A percentile compares a stretch with the other conserved stretches of the same genome.
phyloP scores from a whole-genome alignment of 176 grass and related monocot species.

The Avena sativa region DNA sequence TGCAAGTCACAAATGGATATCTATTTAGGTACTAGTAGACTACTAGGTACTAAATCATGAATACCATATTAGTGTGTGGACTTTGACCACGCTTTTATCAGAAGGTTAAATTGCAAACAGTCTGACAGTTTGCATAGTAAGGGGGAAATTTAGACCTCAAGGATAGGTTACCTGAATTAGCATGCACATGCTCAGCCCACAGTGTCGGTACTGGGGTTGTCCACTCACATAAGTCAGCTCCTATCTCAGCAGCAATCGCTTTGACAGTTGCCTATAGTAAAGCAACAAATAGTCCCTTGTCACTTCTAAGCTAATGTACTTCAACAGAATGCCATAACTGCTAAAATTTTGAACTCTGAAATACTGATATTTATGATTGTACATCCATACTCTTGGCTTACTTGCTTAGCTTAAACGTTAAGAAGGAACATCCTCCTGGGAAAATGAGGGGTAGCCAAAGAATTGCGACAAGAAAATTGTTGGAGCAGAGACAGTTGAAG shows the following conservation, averaged over 20 bases:
- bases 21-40: conserved; percentile 20
- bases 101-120: conserved; percentile 15
- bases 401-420: conserved; percentile 5
- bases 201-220: conserved; percentile 88
- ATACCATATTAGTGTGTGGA: not conserved
- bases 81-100: conserved; percentile 1
- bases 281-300: conserved; percentile 35
- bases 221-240: conserved; percentile 84
- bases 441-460: not conserved
- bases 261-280: conserved; percentile 75
- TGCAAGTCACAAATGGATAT: conserved; percentile 7
- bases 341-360: conserved; percentile 11
- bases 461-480: conserved; percentile 18
- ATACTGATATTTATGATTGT: not conserved
- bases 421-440: conserved; percentile 20
- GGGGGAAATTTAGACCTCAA: conserved; percentile 28
- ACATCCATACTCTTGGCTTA: not conserved
- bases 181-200: conserved; percentile 86
- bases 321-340: conserved; percentile 26
- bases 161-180: conserved; percentile 67
- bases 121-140: conserved; percentile 9
- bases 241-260: conserved; percentile 67
- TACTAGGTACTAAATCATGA: conserved; percentile 8
- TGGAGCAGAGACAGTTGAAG: conserved; percentile 25
- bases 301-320: conserved; percentile 34